phyloP scores from a whole-genome alignment of 2,329 filamentous ascomycete species.

The Trichoderma sp. region DNA sequence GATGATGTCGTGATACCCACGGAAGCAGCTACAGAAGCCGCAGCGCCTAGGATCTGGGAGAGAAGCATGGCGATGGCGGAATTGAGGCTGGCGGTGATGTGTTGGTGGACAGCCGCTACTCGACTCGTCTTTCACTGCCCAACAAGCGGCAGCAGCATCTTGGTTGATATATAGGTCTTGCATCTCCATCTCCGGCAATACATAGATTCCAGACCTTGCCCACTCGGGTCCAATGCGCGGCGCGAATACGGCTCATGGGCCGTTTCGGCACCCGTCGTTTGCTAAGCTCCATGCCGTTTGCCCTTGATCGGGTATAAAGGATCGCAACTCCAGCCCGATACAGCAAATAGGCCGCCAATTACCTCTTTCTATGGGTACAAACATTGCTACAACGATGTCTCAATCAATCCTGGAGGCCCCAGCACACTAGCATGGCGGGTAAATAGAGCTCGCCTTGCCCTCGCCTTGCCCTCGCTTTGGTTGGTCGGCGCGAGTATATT shows the following conservation, averaged over 20 bases:
- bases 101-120: not conserved
- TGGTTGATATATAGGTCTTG: not conserved
- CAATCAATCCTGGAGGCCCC: not conserved
- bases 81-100: not conserved
- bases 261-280: not conserved
- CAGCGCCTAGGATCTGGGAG: not conserved
- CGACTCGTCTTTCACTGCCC: not conserved
- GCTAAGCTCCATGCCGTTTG: constrained; percentile 4
- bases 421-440: not conserved
- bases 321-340: constrained; percentile 14
- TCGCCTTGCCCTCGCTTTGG: not conserved
- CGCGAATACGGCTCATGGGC: not conserved
- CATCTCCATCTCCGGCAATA: not conserved
- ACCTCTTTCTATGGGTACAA: not conserved
- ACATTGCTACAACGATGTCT: not conserved
- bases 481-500: not conserved
- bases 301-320: not conserved
- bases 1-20: not conserved
- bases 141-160: not conserved
- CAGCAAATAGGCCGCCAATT: constrained; percentile 12
- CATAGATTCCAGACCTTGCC: not conserved
- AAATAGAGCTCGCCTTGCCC: not conserved
- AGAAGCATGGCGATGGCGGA: constrained; percentile 2
- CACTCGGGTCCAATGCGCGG: not conserved
- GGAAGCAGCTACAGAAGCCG: constrained; percentile 3